Evolutionary conservation across 2,329 filamentous ascomycete species (phyloP).

Genomic region (Magnaporthiopsis rhizophila): DNA sequence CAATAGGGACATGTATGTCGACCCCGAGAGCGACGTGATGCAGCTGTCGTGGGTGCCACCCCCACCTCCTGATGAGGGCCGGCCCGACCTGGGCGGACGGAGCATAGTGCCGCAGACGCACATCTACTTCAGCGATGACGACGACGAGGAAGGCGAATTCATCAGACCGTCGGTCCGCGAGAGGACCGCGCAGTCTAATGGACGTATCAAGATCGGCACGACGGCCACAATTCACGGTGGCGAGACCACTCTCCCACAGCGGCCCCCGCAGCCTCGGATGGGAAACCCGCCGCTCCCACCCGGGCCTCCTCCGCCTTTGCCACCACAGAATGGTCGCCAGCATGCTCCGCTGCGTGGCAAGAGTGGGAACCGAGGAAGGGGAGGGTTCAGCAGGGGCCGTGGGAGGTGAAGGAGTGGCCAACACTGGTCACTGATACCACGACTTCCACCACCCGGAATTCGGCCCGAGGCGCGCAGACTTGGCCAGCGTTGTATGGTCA

Average conservation of each 20-base stretch:
- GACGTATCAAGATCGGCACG: conserved; percentile 3
- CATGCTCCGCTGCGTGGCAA: background rate
- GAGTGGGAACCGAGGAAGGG: conserved; percentile 4
- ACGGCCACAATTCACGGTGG: background rate
- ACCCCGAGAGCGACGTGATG: conserved; percentile 31
- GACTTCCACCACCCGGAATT: background rate
- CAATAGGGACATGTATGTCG: conserved; percentile 41
- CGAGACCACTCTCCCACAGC: background rate
- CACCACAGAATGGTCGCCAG: background rate
- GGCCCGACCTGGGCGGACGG: conserved; percentile 17
- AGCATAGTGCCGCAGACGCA: conserved; percentile 27
- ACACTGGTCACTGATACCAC: background rate
- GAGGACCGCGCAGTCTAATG: background rate
- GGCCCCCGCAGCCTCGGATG: background rate
- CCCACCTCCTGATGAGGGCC: conserved; percentile 9
- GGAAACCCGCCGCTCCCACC: conserved; percentile 5
- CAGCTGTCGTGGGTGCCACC: conserved; percentile 25
- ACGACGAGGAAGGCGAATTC: conserved; percentile 6
- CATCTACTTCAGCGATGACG: conserved; percentile 26
- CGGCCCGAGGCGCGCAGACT: too few species aligned
- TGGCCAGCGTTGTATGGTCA: too few species aligned
- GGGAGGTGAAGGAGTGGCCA: background rate
- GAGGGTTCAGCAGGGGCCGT: conserved; percentile 3
- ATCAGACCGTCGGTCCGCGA: conserved; percentile 1
- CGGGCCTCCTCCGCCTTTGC: conserved; percentile 2